Conservation (phyloP, 2,329 filamentous ascomycete species). For the Fusarium sp. region DNA sequence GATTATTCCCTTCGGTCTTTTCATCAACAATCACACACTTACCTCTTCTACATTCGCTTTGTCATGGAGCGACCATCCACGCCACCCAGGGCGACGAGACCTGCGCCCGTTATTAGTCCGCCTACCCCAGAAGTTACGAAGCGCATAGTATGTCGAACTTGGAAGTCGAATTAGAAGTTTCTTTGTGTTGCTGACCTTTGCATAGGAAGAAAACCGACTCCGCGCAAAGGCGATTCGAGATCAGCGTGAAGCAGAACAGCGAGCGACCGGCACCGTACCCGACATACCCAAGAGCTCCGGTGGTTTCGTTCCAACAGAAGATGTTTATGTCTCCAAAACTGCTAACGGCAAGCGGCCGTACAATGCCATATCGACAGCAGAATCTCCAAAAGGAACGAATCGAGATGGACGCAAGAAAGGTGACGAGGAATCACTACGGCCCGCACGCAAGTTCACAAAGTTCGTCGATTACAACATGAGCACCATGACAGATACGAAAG, state of each 20-base stretch:
- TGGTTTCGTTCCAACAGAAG: constrained; percentile 78
- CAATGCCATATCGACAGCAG: constrained; percentile 67
- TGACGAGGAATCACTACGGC: constrained; percentile 70
- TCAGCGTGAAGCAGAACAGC: constrained; percentile 75
- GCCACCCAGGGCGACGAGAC: constrained; percentile 56
- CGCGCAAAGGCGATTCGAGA: constrained; percentile 89
- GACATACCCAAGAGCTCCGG: constrained; percentile 67
- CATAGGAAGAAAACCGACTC: constrained; percentile 86
- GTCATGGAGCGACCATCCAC: constrained; percentile 64
- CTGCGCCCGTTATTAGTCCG: constrained; percentile 57
- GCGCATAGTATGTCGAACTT: constrained; percentile 62
- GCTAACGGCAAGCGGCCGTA: constrained; percentile 76
- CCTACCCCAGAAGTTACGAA: constrained; percentile 68
- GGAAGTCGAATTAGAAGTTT: rapidly evolving
- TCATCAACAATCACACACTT: not conserved
- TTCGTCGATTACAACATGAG: constrained; percentile 99
- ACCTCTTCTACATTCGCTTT: not conserved
- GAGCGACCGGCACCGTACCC: constrained; percentile 59
- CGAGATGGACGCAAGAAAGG: constrained; percentile 74
- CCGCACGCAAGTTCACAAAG: constrained; percentile 89
- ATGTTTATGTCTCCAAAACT: constrained; percentile 67
- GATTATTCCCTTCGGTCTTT: not conserved
- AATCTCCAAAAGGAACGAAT: constrained; percentile 67
- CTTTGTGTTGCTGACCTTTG: not conserved
- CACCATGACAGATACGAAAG: constrained; percentile 98